phyloP scores from a whole-genome alignment of 2,329 filamentous ascomycete genomes.

The Arachnopeziza araneosa region DNA sequence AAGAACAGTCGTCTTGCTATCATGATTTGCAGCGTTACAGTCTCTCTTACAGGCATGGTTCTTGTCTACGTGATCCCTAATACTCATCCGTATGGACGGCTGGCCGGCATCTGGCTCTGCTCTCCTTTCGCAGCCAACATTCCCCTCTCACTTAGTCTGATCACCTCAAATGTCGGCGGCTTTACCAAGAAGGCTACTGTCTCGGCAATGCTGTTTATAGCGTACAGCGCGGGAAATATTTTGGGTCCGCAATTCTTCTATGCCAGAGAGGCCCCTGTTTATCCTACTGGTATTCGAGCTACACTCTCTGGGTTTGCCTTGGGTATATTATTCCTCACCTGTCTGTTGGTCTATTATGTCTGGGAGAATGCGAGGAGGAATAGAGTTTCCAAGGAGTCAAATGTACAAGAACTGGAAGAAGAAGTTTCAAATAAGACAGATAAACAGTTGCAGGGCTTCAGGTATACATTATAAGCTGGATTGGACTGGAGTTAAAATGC shows the following conservation, averaged over 20 bases:
- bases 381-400: not conserved
- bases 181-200: conserved; percentile 60
- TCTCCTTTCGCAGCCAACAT: conserved; percentile 43
- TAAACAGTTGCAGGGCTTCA: no score
- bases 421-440: no score
- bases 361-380: not conserved
- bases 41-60: conserved; percentile 48
- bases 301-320: not conserved
- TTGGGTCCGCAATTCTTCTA: conserved; percentile 59
- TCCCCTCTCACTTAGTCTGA: conserved; percentile 34
- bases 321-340: not conserved
- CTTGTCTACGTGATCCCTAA: not conserved
- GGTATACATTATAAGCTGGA: no score
- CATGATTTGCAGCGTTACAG: conserved; percentile 1
- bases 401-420: no score
- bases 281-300: conserved; percentile 32
- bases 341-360: not conserved
- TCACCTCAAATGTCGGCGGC: conserved; percentile 60
- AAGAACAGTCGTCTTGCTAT: not conserved
- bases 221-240: conserved; percentile 57
- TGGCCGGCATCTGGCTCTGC: not conserved
- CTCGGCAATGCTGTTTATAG: conserved; percentile 57
- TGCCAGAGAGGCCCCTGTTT: conserved; percentile 48
- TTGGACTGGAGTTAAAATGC: no score
- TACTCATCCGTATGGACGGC: conserved; percentile 51